Evolutionary conservation across 1,284 basidiomycete species (phyloP).

Genomic region (Irpex sp.): DNA sequence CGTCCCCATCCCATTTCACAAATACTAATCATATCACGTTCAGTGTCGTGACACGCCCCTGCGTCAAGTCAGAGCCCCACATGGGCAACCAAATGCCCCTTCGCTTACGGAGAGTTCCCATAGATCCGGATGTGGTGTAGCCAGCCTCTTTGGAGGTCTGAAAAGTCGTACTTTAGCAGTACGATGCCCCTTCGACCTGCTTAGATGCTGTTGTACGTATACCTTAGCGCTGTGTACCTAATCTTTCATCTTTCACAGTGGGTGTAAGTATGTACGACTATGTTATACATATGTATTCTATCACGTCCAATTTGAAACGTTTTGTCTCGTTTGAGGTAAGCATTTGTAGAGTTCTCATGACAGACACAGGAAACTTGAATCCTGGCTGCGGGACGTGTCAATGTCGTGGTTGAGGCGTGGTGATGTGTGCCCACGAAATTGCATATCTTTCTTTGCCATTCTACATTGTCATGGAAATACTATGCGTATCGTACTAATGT

Average conservation of each 20-base stretch:
- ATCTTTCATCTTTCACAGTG: background rate
- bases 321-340: background rate
- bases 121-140: background rate
- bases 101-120: conserved; percentile 16
- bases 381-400: too few species aligned
- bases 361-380: too few species aligned
- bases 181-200: background rate
- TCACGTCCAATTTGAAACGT: background rate
- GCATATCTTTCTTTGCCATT: too few species aligned
- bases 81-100: conserved; percentile 57
- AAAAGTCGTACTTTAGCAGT: background rate
- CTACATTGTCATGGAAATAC: too few species aligned
- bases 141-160: background rate
- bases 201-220: background rate
- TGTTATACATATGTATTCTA: background rate
- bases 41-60: conserved; percentile 53
- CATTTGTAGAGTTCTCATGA: background rate
- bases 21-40: conserved; percentile 11
- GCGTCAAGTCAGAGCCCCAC: conserved; percentile 45
- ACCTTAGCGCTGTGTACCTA: background rate
- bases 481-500: too few species aligned
- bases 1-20: conserved; percentile 3
- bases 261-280: background rate
- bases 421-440: too few species aligned
- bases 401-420: too few species aligned